phyloP scores from a whole-genome alignment of 169 alveolate genomes.

The Eimeria tenella region DNA sequence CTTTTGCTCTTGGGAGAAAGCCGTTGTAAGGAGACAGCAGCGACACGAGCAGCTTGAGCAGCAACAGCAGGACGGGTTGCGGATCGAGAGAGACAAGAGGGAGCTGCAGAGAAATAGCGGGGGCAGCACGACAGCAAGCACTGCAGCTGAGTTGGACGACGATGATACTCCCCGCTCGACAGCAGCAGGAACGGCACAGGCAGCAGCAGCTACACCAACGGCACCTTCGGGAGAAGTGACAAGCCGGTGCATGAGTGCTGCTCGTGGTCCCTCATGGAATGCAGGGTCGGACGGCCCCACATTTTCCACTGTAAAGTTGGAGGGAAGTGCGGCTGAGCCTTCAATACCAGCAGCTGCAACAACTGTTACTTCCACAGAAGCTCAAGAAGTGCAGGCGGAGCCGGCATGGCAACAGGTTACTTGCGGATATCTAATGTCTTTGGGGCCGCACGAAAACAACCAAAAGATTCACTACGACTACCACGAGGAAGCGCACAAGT shows the following conservation, averaged over 20 bases:
- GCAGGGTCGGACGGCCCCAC: conserved; percentile 25
- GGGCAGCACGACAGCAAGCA: conserved; percentile 58
- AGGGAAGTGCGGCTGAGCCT: not conserved
- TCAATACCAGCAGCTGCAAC: conserved; percentile 48
- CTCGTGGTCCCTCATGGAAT: not conserved
- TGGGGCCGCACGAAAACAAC: conserved; percentile 70
- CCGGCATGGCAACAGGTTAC: conserved; percentile 74
- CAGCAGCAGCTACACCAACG: not conserved
- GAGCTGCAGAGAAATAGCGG: conserved; percentile 50
- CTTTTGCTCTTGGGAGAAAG: conserved; percentile 59
- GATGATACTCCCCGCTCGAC: conserved; percentile 1
- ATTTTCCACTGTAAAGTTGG: not conserved
- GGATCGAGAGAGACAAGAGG: not conserved
- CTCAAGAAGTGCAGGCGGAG: conserved; percentile 37
- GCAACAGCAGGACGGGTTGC: conserved; percentile 48
- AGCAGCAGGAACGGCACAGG: conserved; percentile 31
- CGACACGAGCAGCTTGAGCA: conserved; percentile 12
- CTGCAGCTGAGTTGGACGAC: conserved; percentile 26
- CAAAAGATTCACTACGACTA: conserved; percentile 77
- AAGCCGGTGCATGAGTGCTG: not conserved
- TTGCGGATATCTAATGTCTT: conserved; percentile 71
- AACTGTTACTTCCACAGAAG: conserved; percentile 34
- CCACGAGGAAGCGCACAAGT: conserved; percentile 76
- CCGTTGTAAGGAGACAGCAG: conserved; percentile 11
- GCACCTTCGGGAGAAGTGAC: not conserved